phyloP scores from a whole-genome alignment of 768 basidiomycete species.

The Clavulina sp. region DNA sequence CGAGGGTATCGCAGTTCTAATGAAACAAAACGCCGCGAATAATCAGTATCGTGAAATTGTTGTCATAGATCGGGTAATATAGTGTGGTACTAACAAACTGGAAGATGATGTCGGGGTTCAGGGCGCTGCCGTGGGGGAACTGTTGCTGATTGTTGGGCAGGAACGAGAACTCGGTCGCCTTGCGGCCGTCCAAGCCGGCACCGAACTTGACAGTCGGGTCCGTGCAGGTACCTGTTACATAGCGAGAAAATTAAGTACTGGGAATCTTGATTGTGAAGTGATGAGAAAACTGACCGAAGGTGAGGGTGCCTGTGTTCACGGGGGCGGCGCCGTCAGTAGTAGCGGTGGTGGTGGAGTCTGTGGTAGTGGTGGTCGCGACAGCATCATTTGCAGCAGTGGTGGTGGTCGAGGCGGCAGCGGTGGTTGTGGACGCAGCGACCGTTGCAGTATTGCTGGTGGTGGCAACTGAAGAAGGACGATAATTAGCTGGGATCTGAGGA shows the following conservation, averaged over 20 bases:
- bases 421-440: no score
- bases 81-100: not conserved
- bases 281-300: not conserved
- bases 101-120: not conserved
- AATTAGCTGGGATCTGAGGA: no score
- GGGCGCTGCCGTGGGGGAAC: conserved; percentile 6
- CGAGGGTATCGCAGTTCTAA: conserved; percentile 6
- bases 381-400: not conserved
- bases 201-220: conserved; percentile 9
- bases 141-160: conserved; percentile 3
- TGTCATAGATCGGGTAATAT: not conserved
- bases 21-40: not conserved
- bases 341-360: not conserved
- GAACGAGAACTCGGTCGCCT: conserved; percentile 5
- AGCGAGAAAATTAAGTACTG: no score
- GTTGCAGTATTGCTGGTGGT: not conserved
- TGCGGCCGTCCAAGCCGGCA: conserved; percentile 7
- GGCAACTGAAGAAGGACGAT: not conserved
- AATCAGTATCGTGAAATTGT: not conserved
- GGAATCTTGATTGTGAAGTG: no score
- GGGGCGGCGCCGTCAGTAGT: not conserved
- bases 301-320: not conserved
- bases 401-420: not conserved
- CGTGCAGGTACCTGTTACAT: conserved; percentile 6
- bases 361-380: not conserved